phyloP scores from a whole-genome alignment of 73 alveolate genomes.

The Paramecium sonneborni region DNA sequence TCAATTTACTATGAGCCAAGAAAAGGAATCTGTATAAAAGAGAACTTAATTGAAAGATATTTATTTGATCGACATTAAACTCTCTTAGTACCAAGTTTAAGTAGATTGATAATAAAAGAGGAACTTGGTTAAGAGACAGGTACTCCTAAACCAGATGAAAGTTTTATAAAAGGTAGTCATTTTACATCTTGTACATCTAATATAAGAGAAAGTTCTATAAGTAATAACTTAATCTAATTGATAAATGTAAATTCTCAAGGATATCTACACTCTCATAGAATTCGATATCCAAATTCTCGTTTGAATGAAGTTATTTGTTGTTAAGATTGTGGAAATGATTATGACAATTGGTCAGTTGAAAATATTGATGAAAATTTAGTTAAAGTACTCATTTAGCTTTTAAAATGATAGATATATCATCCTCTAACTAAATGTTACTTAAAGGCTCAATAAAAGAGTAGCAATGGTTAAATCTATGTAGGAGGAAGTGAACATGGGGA shows the following conservation, averaged over 20 bases:
- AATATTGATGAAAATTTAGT: neutral
- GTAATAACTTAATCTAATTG: neutral
- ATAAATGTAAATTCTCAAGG: neutral
- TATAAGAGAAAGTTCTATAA: neutral
- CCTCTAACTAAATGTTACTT: neutral
- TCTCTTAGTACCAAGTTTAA: neutral
- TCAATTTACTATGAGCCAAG: neutral
- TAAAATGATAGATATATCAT: neutral
- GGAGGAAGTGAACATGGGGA: neutral
- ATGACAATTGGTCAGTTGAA: neutral
- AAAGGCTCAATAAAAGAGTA: neutral
- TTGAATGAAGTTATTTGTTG: neutral
- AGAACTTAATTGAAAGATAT: neutral
- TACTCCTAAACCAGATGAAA: neutral
- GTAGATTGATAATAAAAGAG: neutral
- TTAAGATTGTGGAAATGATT: neutral
- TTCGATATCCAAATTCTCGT: neutral
- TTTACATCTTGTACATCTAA: neutral
- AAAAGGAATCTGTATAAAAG: neutral
- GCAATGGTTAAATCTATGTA: neutral
- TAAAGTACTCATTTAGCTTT: neutral
- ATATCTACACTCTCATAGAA: neutral
- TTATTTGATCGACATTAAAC: neutral
- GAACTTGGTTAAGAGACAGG: neutral
- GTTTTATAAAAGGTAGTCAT: neutral